Evolutionary conservation across 2,329 filamentous ascomycete species (phyloP).

Genomic region (Sporothrix sp.): DNA sequence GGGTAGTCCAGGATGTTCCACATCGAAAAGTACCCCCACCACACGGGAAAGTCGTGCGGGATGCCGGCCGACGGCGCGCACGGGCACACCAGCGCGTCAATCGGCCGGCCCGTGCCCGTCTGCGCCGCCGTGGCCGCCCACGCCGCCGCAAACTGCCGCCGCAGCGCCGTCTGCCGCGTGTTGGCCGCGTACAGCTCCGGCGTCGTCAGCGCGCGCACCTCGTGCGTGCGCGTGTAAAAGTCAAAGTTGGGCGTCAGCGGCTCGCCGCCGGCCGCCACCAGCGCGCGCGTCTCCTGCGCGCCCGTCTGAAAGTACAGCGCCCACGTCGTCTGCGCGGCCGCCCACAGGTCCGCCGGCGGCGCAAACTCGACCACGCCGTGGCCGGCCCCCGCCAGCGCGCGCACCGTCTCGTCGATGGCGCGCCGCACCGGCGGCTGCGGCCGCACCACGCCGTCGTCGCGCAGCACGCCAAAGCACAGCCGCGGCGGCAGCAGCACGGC

Average conservation of each 20-base stretch:
- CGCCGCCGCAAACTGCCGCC: background rate
- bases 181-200: slow-evolving; percentile 1
- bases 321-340: slow-evolving; percentile 4
- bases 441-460: slow-evolving; percentile 29
- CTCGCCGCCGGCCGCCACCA: background rate
- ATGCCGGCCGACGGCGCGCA: slow-evolving; percentile 29
- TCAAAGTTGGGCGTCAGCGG: background rate
- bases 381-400: slow-evolving; percentile 32
- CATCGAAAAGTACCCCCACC: slow-evolving; percentile 12
- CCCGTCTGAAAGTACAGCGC: slow-evolving; percentile 9
- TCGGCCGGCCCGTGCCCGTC: slow-evolving; percentile 29
- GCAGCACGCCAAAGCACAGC: slow-evolving; percentile 9
- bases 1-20: slow-evolving; percentile 15
- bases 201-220: background rate
- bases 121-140: background rate
- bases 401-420: slow-evolving; percentile 41
- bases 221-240: slow-evolving; percentile 1
- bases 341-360: slow-evolving; percentile 9
- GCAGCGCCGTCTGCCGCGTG: background rate
- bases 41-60: slow-evolving; percentile 11
- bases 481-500: background rate
- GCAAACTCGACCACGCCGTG: slow-evolving; percentile 30
- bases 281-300: background rate
- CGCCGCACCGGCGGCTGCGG: slow-evolving; percentile 51
- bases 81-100: slow-evolving; percentile 45